These are phyloP conservation scores for Sphaerulina musiva DNA, from an alignment of 2,329 filamentous ascomycete species.

Conservation along the genomic window DNA sequence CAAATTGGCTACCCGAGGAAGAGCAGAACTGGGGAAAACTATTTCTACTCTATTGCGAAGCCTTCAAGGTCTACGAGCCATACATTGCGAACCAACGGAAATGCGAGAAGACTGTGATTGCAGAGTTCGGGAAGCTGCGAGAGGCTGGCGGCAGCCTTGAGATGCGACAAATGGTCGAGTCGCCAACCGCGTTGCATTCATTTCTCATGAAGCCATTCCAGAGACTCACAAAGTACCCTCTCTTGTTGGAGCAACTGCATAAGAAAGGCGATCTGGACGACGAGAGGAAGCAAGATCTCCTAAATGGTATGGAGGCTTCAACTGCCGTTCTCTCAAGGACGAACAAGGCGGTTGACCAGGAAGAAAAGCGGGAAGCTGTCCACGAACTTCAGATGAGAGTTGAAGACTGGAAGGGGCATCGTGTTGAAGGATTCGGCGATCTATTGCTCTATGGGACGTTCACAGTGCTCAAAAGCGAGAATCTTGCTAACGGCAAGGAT, in stretches of 20 bases:
- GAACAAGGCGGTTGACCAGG: slow-evolving; percentile 84
- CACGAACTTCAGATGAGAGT: slow-evolving; percentile 75
- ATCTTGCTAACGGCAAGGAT: slow-evolving; percentile 56
- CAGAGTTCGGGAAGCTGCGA: slow-evolving; percentile 80
- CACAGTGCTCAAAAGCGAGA: slow-evolving; percentile 66
- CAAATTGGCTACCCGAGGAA: slow-evolving; percentile 70
- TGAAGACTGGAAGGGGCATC: slow-evolving; percentile 95
- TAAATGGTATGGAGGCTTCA: slow-evolving; percentile 70
- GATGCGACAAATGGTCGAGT: slow-evolving; percentile 68
- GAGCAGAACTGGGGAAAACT: slow-evolving; percentile 92
- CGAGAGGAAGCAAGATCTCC: slow-evolving; percentile 63
- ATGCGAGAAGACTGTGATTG: slow-evolving; percentile 75
- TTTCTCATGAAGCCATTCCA: slow-evolving; percentile 97
- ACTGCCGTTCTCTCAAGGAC: slow-evolving; percentile 75
- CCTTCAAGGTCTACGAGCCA: slow-evolving; percentile 88
- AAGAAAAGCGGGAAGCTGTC: slow-evolving; percentile 75
- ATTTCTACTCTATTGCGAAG: slow-evolving; percentile 76
- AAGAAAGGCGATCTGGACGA: slow-evolving; percentile 75
- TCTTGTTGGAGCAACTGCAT: slow-evolving; percentile 78
- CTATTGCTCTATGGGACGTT: slow-evolving; percentile 84
- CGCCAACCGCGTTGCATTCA: slow-evolving; percentile 79
- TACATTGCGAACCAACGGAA: slow-evolving; percentile 96
- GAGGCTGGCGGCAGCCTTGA: slow-evolving; percentile 59
- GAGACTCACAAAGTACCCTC: slow-evolving; percentile 85
- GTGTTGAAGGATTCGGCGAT: slow-evolving; percentile 83